Percentiles rank a stretch among this genome's conserved stretches.
These are phyloP conservation scores for Cercophora sp. DNA, from an alignment of 495 filamentous ascomycete species.

Conservation along the genomic window DNA sequence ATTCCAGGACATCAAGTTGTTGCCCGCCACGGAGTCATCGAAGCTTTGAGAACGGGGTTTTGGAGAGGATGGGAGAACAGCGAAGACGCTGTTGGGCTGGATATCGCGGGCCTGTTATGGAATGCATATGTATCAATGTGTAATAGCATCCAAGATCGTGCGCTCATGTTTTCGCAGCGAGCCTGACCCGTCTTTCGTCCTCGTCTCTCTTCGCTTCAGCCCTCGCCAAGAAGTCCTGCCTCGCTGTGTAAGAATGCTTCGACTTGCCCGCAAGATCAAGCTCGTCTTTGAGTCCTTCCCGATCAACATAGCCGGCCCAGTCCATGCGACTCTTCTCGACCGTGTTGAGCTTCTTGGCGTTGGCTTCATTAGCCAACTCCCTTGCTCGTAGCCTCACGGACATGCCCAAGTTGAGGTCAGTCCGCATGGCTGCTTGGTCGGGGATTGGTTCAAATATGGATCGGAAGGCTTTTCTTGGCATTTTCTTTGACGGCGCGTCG, in stretches of 20 bases:
- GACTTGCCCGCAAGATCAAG: conserved; percentile 77
- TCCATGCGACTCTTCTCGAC: conserved; percentile 93
- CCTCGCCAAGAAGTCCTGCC: conserved; percentile 85
- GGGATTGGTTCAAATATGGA: conserved; percentile 77
- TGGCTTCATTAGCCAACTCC: conserved; percentile 38
- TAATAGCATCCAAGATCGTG: too few species aligned
- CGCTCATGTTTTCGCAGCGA: conserved; percentile 45
- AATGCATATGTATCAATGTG: too few species aligned
- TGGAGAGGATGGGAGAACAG: too few species aligned
- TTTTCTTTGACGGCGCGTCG: conserved; percentile 45
- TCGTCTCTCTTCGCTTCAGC: conserved; percentile 75
- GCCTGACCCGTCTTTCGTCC: conserved; percentile 60
- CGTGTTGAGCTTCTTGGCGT: conserved; percentile 85
- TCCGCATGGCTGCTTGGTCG: conserved; percentile 40
- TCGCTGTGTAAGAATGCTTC: conserved; percentile 73
- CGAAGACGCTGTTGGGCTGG: too few species aligned
- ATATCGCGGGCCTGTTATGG: too few species aligned
- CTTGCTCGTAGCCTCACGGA: conserved; percentile 34
- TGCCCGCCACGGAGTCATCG: conserved; percentile 20
- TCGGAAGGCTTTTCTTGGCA: conserved; percentile 64
- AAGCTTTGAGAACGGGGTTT: conserved; percentile 29
- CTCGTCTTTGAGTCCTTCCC: conserved; percentile 88
- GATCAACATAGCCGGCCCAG: conserved; percentile 91
- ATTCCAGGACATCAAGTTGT: conserved; percentile 30
- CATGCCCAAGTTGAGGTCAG: conserved; percentile 49